Percentiles rank a stretch among this genome's conserved stretches.
Conservation (phyloP, 352 stramenopile genomes). For the Globisporangium okanoganense region DNA sequence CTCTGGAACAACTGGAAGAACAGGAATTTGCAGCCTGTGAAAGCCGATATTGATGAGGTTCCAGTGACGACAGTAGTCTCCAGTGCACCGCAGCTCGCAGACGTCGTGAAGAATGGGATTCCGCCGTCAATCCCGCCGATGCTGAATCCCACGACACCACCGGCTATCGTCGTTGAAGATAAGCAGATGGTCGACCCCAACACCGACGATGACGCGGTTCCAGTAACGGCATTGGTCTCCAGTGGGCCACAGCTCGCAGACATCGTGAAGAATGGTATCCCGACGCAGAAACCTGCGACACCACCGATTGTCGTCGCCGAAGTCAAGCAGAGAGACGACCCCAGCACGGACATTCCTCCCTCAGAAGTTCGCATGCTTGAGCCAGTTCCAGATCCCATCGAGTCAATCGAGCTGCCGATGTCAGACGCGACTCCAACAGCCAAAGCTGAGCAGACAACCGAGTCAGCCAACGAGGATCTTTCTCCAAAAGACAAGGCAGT, state of each 20-base stretch:
- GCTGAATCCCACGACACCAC: background rate
- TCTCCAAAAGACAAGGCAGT: background rate
- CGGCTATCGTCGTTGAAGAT: background rate
- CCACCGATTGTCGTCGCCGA: background rate
- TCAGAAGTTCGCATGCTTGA: background rate
- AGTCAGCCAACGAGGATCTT: background rate
- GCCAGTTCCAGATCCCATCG: background rate
- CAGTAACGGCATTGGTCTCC: background rate
- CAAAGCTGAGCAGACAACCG: background rate
- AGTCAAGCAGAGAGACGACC: background rate
- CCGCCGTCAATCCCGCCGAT: background rate
- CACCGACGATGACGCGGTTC: background rate
- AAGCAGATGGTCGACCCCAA: background rate
- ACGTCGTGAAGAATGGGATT: constrained; percentile 7
- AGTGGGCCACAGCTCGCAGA: background rate
- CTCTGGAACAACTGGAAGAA: constrained; percentile 14
- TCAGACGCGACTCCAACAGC: background rate
- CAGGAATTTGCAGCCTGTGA: background rate
- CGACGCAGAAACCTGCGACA: background rate
- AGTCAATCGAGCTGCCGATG: background rate
- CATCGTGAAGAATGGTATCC: constrained; percentile 7
- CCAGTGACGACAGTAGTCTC: background rate
- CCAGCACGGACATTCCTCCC: background rate
- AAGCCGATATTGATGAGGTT: background rate
- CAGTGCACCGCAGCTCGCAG: background rate